These are phyloP conservation scores for Helichrysum umbraculigerum DNA, from an alignment of 129 eudicot genomes.

Conservation along the genomic window DNA sequence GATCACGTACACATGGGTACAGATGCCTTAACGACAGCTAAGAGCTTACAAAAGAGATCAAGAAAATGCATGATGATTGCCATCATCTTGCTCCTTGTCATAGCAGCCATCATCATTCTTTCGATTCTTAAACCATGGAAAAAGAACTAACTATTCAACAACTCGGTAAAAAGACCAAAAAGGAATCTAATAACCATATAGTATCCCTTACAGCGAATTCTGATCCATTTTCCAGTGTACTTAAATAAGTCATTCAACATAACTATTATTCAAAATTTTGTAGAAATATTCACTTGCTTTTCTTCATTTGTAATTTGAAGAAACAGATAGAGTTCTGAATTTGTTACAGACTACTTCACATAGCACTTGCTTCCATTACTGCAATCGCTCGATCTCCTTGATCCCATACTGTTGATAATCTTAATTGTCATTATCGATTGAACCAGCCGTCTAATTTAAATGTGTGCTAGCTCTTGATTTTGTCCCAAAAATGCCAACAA, in stretches of 20 bases:
- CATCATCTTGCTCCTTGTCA: slow-evolving; percentile 54
- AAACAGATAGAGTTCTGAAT: neutral
- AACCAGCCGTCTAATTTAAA: too few relatives aligned
- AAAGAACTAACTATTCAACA: slow-evolving; percentile 28
- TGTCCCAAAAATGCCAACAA: neutral
- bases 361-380: too few relatives aligned
- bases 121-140: slow-evolving; percentile 87
- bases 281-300: neutral
- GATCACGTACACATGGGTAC: slow-evolving; percentile 78
- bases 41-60: slow-evolving; percentile 74
- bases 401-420: too few relatives aligned
- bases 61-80: slow-evolving; percentile 86
- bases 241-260: slow-evolving; percentile 19
- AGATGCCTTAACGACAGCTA: slow-evolving; percentile 73
- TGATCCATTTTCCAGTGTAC: slow-evolving; percentile 12
- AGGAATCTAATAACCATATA: neutral
- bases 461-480: neutral
- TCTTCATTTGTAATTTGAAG: neutral
- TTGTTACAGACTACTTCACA: neutral
- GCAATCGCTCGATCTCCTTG: too few relatives aligned
- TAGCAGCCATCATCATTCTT: slow-evolving; percentile 60
- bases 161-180: neutral
- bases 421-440: too few relatives aligned
- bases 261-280: neutral
- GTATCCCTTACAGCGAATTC: neutral